Percentiles rank a stretch among this genome's conserved stretches.
Evolutionary conservation across 164 flowering plant species (phyloP).

Genomic region (Paratinospora sagittata): DNA sequence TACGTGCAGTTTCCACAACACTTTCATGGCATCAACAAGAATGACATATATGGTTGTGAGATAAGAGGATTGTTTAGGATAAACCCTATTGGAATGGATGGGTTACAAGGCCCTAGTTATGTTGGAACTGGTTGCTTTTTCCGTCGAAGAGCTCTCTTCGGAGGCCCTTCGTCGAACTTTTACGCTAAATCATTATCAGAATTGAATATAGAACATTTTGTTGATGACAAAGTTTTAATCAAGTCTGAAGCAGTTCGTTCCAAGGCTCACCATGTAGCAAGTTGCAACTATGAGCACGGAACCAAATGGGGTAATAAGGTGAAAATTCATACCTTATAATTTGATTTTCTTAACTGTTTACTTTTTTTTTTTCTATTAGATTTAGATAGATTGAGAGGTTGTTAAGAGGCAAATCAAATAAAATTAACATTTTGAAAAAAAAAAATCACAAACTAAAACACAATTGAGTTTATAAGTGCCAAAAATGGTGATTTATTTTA

Average conservation of each 20-base stretch:
- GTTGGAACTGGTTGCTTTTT: constrained; percentile 61
- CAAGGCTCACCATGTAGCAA: constrained; percentile 46
- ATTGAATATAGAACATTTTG: constrained; percentile 21
- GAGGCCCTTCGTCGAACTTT: constrained; percentile 28
- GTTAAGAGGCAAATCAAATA: too few relatives aligned
- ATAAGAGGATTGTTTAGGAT: constrained; percentile 22
- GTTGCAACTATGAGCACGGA: constrained; percentile 42
- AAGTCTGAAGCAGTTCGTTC: constrained; percentile 14
- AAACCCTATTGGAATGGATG: too few relatives aligned
- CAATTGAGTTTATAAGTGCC: background rate
- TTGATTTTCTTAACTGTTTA: background rate
- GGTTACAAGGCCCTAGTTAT: constrained; percentile 36
- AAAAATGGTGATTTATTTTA: background rate
- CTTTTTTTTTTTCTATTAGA: background rate
- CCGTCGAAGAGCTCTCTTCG: constrained; percentile 40
- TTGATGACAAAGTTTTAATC: constrained; percentile 20
- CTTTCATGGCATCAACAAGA: constrained; percentile 33
- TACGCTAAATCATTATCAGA: constrained; percentile 26
- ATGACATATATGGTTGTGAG: constrained; percentile 41
- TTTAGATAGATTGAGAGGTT: background rate
- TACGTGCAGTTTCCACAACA: constrained; percentile 55
- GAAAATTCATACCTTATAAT: background rate
- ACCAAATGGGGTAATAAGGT: constrained; percentile 69
- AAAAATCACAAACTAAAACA: too few relatives aligned
- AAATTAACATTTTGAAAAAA: too few relatives aligned